A percentile compares a stretch with the other conserved stretches of the same genome.
These are phyloP conservation scores for Botrytis elliptica DNA, from an alignment of 2,329 filamentous ascomycete genomes.

Conservation along the genomic window DNA sequence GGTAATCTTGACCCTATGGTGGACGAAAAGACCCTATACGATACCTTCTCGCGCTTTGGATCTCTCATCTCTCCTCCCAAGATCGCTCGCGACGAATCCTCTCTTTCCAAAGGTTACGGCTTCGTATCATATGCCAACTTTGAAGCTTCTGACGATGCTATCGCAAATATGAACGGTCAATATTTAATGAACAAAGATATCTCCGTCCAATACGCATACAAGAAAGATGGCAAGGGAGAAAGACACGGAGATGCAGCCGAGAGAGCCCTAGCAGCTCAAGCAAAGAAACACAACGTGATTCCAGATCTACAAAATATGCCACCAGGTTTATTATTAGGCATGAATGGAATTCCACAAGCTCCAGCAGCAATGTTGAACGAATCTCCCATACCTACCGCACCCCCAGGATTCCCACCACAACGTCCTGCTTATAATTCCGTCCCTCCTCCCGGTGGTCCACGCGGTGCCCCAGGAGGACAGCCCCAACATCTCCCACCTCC, in stretches of 20 bases:
- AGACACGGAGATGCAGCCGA: conserved; percentile 93
- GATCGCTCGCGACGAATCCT: conserved; percentile 85
- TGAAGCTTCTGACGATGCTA: conserved; percentile 88
- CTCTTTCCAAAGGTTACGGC: conserved; percentile 90
- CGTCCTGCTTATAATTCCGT: conserved; percentile 35
- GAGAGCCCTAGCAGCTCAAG: conserved; percentile 84
- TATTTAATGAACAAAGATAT: conserved; percentile 97
- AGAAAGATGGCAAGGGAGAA: conserved; percentile 98
- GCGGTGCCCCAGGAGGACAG: conserved; percentile 45
- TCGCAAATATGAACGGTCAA: conserved; percentile 90
- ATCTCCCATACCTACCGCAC: conserved; percentile 25
- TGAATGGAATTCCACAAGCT: conserved; percentile 44
- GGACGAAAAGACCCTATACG: conserved; percentile 92
- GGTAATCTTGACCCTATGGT: conserved; percentile 94
- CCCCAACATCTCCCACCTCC: conserved; percentile 51
- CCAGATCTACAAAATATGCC: conserved; percentile 55
- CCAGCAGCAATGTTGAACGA: conserved; percentile 43
- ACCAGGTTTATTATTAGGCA: conserved; percentile 39
- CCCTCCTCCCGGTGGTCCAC: conserved; percentile 37
- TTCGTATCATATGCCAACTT: conserved; percentile 94
- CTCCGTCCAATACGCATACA: conserved; percentile 96
- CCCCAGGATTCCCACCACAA: conserved; percentile 33
- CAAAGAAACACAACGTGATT: conserved; percentile 89
- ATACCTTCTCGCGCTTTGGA: conserved; percentile 92
- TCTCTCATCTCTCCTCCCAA: conserved; percentile 82